Evolutionary conservation across 495 filamentous ascomycete species (phyloP).

Genomic region (Cairneyella variabilis): DNA sequence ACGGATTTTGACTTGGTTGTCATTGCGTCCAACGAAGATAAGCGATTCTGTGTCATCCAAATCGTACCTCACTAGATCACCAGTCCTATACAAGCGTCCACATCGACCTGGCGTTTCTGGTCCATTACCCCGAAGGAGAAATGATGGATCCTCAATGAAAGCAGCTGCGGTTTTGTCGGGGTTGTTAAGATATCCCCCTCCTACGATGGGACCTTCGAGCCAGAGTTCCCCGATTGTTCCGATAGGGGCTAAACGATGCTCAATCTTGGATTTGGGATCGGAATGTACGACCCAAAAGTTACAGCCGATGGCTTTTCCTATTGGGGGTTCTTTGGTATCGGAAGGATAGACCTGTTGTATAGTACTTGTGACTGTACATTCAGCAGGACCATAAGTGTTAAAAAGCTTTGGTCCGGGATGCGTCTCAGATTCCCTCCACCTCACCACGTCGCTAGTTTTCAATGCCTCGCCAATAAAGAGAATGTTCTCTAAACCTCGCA

Average conservation of each 20-base stretch:
- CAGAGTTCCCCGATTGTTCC: constrained; percentile 57
- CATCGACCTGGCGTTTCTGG: too few relatives aligned
- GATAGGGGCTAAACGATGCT: constrained; percentile 53
- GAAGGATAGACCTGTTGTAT: not conserved
- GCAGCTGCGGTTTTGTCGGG: constrained; percentile 4
- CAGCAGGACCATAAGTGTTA: not conserved
- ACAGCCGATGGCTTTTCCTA: not conserved
- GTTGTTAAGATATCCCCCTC: constrained; percentile 40
- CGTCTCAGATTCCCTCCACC: too few relatives aligned
- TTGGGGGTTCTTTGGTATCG: not conserved
- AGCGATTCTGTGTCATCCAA: constrained; percentile 44
- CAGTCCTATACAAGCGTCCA: constrained; percentile 52
- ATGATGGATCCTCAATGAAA: constrained; percentile 26
- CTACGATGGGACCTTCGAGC: constrained; percentile 56
- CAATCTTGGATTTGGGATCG: not conserved
- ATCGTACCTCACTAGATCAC: constrained; percentile 20
- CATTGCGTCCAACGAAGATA: constrained; percentile 28
- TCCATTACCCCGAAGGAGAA: not conserved
- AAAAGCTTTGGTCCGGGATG: not conserved
- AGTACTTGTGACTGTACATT: not conserved
- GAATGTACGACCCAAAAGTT: not conserved
- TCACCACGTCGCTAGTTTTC: too few relatives aligned
- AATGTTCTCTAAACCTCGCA: constrained; percentile 35
- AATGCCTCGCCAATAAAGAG: constrained; percentile 6
- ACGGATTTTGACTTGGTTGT: constrained; percentile 25